Percentiles rank a stretch among this genome's conserved stretches.
Evolutionary conservation across 495 filamentous ascomycete species (phyloP).

Genomic region (Penicillium flavigenum): DNA sequence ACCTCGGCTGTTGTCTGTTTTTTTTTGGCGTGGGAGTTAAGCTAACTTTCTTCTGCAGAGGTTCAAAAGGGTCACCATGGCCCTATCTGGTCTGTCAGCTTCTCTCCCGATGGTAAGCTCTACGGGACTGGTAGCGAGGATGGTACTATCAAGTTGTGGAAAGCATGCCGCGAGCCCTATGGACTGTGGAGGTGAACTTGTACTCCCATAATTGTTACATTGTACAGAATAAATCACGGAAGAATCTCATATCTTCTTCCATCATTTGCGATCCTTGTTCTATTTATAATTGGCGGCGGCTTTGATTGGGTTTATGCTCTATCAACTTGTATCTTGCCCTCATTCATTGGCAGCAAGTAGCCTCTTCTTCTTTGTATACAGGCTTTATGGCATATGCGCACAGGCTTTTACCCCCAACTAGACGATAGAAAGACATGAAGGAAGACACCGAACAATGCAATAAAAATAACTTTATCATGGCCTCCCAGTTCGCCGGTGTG

Average conservation of each 20-base stretch:
- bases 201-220: conserved; percentile 3
- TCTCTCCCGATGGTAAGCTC: conserved; percentile 91
- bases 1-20: not conserved
- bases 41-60: conserved; percentile 51
- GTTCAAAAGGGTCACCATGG: conserved; percentile 97
- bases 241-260: not conserved
- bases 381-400: not conserved
- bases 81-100: conserved; percentile 91
- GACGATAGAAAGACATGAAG: not conserved
- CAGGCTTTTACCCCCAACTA: not conserved
- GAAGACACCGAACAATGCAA: not conserved
- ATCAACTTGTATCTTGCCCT: not conserved
- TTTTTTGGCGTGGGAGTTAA: not conserved
- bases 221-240: conserved; percentile 5
- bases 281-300: conserved; percentile 2
- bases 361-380: not conserved
- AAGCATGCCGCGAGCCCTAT: conserved; percentile 65
- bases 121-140: conserved; percentile 97
- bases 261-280: not conserved
- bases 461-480: not conserved
- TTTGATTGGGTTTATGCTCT: not conserved
- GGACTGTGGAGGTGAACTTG: conserved; percentile 61
- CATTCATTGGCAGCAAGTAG: not conserved
- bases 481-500: not conserved
- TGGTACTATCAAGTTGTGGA: conserved; percentile 94